Evolutionary conservation across 108 stramenopile species (phyloP).

Genomic region (Chaetoceros tenuissimus): DNA sequence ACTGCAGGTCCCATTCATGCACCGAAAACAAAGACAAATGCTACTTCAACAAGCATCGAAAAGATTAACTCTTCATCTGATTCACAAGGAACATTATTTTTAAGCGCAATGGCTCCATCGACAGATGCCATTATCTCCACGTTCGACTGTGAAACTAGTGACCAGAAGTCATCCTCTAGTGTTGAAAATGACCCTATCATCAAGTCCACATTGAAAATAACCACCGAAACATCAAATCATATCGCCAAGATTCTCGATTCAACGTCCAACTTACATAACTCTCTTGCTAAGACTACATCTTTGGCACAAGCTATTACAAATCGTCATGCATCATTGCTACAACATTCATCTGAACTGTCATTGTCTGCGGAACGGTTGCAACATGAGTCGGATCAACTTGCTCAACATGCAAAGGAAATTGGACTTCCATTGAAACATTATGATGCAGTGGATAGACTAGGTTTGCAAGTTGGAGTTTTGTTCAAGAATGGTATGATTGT

Average conservation of each 20-base stretch:
- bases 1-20: constrained; percentile 2
- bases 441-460: constrained; percentile 77
- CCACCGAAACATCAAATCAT: constrained; percentile 30
- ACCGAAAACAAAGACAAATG: constrained; percentile 1
- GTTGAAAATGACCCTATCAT: constrained; percentile 11
- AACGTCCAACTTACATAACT: constrained; percentile 54
- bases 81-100: constrained; percentile 8
- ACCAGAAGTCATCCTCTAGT: constrained; percentile 6
- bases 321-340: constrained; percentile 68
- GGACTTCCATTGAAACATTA: constrained; percentile 79
- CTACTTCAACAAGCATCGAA: constrained; percentile 4
- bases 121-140: constrained; percentile 2
- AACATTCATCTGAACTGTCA: constrained; percentile 76
- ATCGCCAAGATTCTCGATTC: constrained; percentile 46
- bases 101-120: constrained; percentile 36
- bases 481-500: constrained; percentile 60
- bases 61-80: background rate
- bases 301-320: constrained; percentile 69
- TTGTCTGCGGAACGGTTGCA: constrained; percentile 86
- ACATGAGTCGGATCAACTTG: constrained; percentile 58
- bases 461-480: constrained; percentile 59
- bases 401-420: constrained; percentile 69
- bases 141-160: constrained; percentile 1
- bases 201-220: constrained; percentile 22
- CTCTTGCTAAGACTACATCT: constrained; percentile 59